Base-by-base conservation (phyloP, 2,329 filamentous ascomycete species). In the Diaporthe helianthi region DNA sequence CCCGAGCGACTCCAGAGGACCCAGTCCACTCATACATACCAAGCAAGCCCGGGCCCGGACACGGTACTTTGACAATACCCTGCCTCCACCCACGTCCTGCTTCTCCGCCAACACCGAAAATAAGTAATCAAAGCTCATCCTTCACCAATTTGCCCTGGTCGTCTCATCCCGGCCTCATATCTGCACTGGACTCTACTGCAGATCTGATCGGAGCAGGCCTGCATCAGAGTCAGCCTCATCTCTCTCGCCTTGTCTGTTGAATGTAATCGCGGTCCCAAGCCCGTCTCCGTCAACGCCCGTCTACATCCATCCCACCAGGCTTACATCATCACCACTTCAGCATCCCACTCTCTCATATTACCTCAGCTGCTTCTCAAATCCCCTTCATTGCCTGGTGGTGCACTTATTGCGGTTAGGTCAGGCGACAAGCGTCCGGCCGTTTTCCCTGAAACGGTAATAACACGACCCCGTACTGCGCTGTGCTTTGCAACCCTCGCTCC, bases 261-360 rank as follows among this genome's bases (percentile, higher is more conserved):
- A 63, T 33, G 58, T 49, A 63, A 41, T 63, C 19, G 58, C 58
- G 26, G 19, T 49, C 44, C 24, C 58, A 9, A 61, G 24, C 38
- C 29, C 29, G 44, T 63, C 41, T 49, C 44, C 17, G 12, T 47
- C 58, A 47, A 47, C 55, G 47, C 12, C 51, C 51, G 29, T 54
- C 13, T 36, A 54, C 52, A 49, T n/a, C 29, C 31, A 33, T 33
- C 36, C 36, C 54, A 58, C 52, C 15, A 44, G 55, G 70, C 70
- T 67, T 69, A 71, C 70, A 65, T 71, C 70, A 71, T 67, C 67
- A 69, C 29, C 44, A 68, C n/a, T 41, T 67, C 46, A 38, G 38
- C 3, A 12, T 15, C n/a, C 49, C 46, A 17, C 22, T 29, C 51
- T 33, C 7, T 19, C 17, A 60, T 53, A 67, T 53, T 61, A 49